Evolutionary conservation across 768 basidiomycete species (phyloP), one percentile per base, ranked within the genome.

Genomic region (Favolaschia claudopus): DNA sequence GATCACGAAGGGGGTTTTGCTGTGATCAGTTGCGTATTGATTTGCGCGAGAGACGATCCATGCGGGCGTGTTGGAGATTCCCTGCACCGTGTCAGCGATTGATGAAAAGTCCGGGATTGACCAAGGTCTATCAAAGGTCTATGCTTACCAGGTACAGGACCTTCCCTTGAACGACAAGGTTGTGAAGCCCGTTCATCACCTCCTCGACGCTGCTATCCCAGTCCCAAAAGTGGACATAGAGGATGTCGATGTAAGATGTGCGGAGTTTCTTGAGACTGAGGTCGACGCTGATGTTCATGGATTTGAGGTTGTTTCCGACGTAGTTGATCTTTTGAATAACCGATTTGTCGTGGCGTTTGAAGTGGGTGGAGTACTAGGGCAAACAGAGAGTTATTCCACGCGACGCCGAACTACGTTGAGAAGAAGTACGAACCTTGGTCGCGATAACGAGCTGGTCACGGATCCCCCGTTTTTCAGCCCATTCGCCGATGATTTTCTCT

Each of bases 221-320:
- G 54, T 82, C 81, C 82, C 78, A 78, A 73, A 76, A 82, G 63
- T 85, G 85, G 5, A 85, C 64, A 55, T 86, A 85, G 28, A 85
- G 66, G 45, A 86, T 76, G 60, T 86, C 85, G 62, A 86, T 77
- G 63, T 82, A 89, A 24, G 78, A 72, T 0, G 85, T 87, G 36
- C 83, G 71, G 20, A 89, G 76, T 60, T 86, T 88, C n/a, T n/a
- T n/a, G n/a, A n/a, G n/a, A n/a, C n/a, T n/a, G n/a, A n/a, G n/a
- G n/a, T n/a, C n/a, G n/a, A 83, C 70, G 22, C 77, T 76, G 39
- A 82, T 29, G 24, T 72, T 71, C 67, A 86, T 66, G 0, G 72
- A 76, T 58, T 85, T 83, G 55, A 67, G 45, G 58, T 70, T 74
- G 65, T 88, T 87, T 1, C 86, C 86, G 1, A 60, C 66, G 57